These are phyloP conservation scores for Rauvolfia tetraphylla DNA, from an alignment of 257 asterid genomes.

Conservation along the genomic window DNA sequence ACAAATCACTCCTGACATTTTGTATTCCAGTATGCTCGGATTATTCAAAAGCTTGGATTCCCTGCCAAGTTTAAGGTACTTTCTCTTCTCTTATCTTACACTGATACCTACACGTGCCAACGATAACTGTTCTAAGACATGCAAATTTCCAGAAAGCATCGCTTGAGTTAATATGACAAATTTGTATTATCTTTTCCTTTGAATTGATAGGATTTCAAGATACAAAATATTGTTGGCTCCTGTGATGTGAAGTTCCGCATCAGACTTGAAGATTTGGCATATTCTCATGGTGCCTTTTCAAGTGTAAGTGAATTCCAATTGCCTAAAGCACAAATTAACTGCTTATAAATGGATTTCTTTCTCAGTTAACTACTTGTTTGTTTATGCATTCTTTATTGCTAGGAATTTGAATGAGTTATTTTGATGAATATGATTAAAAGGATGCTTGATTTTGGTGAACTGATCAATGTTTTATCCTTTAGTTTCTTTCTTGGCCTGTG, in stretches of 20 bases:
- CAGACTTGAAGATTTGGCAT: slow-evolving; percentile 37
- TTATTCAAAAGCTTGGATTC: slow-evolving; percentile 45
- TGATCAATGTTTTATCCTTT: no score
- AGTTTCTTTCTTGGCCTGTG: no score
- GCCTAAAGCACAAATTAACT: not conserved
- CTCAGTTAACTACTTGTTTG: no score
- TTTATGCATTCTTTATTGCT: no score
- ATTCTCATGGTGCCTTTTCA: slow-evolving; percentile 32
- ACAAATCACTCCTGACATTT: not conserved
- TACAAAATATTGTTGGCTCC: slow-evolving; percentile 38
- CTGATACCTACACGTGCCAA: not conserved
- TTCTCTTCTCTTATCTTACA: not conserved
- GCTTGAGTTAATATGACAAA: not conserved
- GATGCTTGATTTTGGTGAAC: no score
- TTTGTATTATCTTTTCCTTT: not conserved
- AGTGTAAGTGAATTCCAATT: slow-evolving; percentile 24
- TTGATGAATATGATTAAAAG: no score
- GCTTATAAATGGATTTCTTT: not conserved
- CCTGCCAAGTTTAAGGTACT: slow-evolving; percentile 38
- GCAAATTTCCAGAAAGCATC: not conserved
- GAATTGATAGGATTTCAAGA: slow-evolving; percentile 31
- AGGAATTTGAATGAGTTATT: no score
- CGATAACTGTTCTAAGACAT: not conserved
- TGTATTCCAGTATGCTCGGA: slow-evolving; percentile 39
- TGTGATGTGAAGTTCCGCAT: slow-evolving; percentile 36